Evolutionary conservation across 2,329 filamentous ascomycete species (phyloP), one percentile per base, ranked within the genome.

Genomic region (Alternaria infectoria): DNA sequence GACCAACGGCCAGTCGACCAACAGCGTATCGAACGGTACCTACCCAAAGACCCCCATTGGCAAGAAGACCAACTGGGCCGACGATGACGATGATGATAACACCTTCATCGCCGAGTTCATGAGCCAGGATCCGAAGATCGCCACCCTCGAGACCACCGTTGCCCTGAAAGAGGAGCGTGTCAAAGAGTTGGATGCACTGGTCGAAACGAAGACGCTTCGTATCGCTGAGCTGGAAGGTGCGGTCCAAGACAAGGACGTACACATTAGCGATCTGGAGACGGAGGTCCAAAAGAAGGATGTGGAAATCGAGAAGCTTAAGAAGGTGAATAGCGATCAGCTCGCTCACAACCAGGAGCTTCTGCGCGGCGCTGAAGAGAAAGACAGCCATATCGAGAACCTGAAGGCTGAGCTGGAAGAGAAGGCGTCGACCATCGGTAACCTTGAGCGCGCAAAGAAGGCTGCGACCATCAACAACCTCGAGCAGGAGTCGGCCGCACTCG

Each of bases 81-180:
- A 72, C 17, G 67, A 40, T 2, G 36, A 65, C 32, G 70, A 72
- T n/a, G 66, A 69, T 0, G 72, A 73, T 17, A 65, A 68, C 5
- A 61, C 62, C 1, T 67, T 69, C 43, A 10, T 57, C 52, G 43
- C 64, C 6, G 59, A 66, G 17, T 61, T 51, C 36, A 15, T 32
- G 11, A 30, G 30, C 13, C n/a, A 58, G 0, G 28, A 50, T 9
- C 36, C 59, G 1, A 40, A 13, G n/a, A 32, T 54, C 2, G 21
- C 55, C 5, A 21, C 49, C 1, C 54, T 64, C 10, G 54, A 68
- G 51, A 45, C 44, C 19, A 49, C 44, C 3, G 15, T 62, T 10
- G 30, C 47, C 4, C n/a, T 61, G 12, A 69, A 67, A 30, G 43
- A 56, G 19, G 60, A 58, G 57, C 62, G 49, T 1, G 47, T 69